Conservation (phyloP, 1,139 yeast species). For the Kurtzmaniella natalensis region DNA sequence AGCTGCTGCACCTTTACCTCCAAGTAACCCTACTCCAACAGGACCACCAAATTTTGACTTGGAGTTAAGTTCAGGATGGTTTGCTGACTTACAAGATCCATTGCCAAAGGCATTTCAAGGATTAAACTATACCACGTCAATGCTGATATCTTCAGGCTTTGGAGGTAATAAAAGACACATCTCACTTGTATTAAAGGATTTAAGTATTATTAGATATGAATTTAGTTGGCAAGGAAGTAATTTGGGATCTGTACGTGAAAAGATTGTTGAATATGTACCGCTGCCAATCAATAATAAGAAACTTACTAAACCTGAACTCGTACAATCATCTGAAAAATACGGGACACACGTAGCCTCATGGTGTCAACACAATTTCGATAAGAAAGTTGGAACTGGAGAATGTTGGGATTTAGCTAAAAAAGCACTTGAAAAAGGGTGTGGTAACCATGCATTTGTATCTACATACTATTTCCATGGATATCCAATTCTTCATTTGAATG, state of each 20-base stretch:
- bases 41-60: constrained; percentile 32
- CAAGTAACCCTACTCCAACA: constrained; percentile 15
- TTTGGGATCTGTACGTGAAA: constrained; percentile 16
- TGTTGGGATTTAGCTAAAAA: constrained; percentile 76
- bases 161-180: constrained; percentile 17
- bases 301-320: constrained; percentile 37
- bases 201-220: constrained; percentile 42
- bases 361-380: constrained; percentile 54
- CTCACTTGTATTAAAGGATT: constrained; percentile 45
- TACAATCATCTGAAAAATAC: constrained; percentile 36
- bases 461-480: constrained; percentile 56
- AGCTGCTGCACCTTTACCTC: constrained; percentile 14
- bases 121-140: constrained; percentile 31
- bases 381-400: constrained; percentile 65
- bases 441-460: constrained; percentile 58
- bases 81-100: constrained; percentile 21
- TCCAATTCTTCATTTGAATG: constrained; percentile 39
- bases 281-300: constrained; percentile 40
- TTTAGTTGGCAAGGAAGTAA: constrained; percentile 43
- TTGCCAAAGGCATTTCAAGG: constrained; percentile 38
- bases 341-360: constrained; percentile 60
- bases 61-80: constrained; percentile 46
- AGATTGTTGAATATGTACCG: constrained; percentile 39
- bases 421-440: constrained; percentile 57
- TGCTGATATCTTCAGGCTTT: constrained; percentile 16